phyloP scores from a whole-genome alignment of 345 rosid genomes.

The Schrenkiella parvula region DNA sequence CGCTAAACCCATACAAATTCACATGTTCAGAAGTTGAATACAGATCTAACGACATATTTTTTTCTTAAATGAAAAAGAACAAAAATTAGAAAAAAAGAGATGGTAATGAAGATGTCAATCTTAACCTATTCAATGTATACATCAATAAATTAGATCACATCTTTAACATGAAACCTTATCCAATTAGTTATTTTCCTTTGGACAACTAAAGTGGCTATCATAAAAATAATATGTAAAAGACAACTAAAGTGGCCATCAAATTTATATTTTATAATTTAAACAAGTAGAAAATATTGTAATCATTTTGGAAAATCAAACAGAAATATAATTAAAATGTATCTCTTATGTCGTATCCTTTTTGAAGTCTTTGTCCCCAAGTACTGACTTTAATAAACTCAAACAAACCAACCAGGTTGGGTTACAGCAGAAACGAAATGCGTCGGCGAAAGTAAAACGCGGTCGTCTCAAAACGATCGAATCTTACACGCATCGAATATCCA shows the following conservation, averaged over 20 bases:
- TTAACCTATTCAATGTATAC: slow-evolving; percentile 24
- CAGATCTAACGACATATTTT: neutral
- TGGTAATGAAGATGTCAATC: slow-evolving; percentile 25
- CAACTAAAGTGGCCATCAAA: slow-evolving; percentile 17
- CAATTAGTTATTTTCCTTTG: neutral
- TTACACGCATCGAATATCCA: slow-evolving; percentile 16
- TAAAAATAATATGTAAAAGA: neutral
- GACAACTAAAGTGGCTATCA: slow-evolving; percentile 31
- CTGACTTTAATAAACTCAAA: neutral
- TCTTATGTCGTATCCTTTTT: neutral
- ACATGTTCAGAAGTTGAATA: slow-evolving; percentile 15
- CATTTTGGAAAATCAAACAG: neutral
- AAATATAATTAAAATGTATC: neutral
- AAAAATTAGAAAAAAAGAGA: neutral
- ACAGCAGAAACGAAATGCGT: neutral
- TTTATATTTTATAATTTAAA: neutral
- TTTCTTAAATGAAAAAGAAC: neutral
- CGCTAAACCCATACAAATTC: slow-evolving; percentile 7
- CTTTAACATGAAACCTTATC: slow-evolving; percentile 31
- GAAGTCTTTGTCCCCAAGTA: slow-evolving; percentile 7
- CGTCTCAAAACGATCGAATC: slow-evolving; percentile 4
- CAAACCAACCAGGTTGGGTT: slow-evolving; percentile 7
- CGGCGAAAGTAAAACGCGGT: slow-evolving; percentile 11
- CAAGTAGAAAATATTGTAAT: slow-evolving; percentile 16
- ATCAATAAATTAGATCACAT: slow-evolving; percentile 24